Evolutionary conservation across 2,329 filamentous ascomycete species (phyloP), one percentile per base, ranked within the genome.

Genomic region (Leptoxyphium fumago): DNA sequence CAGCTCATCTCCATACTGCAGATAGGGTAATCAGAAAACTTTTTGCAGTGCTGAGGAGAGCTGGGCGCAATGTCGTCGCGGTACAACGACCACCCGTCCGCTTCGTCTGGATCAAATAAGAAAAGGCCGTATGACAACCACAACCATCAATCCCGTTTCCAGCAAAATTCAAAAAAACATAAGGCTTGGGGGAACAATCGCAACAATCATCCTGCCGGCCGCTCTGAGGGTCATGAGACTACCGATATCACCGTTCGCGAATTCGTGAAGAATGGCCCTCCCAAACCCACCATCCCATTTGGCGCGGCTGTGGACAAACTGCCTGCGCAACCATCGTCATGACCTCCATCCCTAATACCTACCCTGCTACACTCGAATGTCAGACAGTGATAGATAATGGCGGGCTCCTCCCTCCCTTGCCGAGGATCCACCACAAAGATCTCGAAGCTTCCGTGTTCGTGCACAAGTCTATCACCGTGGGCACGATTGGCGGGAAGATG

Each of bases 1-100:
- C 48, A 43, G 55, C 51, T 53, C 61, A 41, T 55, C 56, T 28
- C 64, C 67, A 39, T 59, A 49, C 48, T 56, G 55, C 53, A 41
- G 30, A 32, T 43, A 34, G 32, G 11, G 32, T 36, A 13, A 36
- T 36, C 32, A 13, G 15, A 30, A 30, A 30, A 15, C 43, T 38
- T 40, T 29, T 36, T 43, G 52, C 52, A 54, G 52, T 48, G 55
- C 53, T 51, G 55, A 56, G 55, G 56, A 59, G 55, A 55, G 55
- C 52, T 51, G 47, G 41, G 13, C 28, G 26, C 14, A 38, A 36
- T 10, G 32, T 36, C 32, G 32, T 15, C 11, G 11, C 32, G 13
- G 11, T 36, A 13, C 13, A 36, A 15, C 9, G 9, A 36, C 5
- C 11, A 13, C 15, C 32, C 11, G 17, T 26, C 18, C 13, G 10